Evolutionary conservation across 75 land plant species (phyloP).

Genomic region (Picea glauca): DNA sequence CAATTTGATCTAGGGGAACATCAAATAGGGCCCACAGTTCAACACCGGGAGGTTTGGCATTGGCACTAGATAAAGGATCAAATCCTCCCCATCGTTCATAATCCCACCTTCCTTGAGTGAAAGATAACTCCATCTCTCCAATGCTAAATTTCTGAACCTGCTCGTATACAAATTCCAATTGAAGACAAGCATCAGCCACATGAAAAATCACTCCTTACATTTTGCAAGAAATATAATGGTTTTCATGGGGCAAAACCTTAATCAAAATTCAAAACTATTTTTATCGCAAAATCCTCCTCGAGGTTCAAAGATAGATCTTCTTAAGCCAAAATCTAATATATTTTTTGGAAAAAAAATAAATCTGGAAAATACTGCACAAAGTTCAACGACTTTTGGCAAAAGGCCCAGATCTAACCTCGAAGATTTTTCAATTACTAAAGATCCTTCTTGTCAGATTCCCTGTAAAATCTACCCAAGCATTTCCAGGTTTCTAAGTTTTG

Average conservation of each 20-base stretch:
- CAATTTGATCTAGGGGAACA: constrained; percentile 53
- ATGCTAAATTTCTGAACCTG: constrained; percentile 80
- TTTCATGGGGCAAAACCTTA: neutral
- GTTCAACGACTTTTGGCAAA: neutral
- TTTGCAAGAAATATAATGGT: neutral
- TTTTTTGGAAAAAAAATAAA: no score
- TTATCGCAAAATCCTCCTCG: no score
- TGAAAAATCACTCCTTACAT: neutral
- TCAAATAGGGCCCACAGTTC: constrained; percentile 92
- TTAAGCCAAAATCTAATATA: no score
- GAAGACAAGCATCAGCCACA: neutral
- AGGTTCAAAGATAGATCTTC: no score
- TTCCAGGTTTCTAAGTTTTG: no score
- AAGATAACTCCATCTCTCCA: constrained; percentile 88
- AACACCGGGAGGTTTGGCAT: constrained; percentile 96
- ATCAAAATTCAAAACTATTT: neutral
- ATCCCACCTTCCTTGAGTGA: constrained; percentile 98
- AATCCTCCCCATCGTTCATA: constrained; percentile 94
- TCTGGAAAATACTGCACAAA: neutral
- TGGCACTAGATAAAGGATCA: constrained; percentile 62
- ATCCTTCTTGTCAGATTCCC: neutral
- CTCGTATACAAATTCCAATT: neutral
- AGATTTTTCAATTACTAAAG: neutral
- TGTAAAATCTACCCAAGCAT: neutral
- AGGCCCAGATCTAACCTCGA: neutral